phyloP scores from a whole-genome alignment of 352 stramenopile species.

The Globisporangium lucens region DNA sequence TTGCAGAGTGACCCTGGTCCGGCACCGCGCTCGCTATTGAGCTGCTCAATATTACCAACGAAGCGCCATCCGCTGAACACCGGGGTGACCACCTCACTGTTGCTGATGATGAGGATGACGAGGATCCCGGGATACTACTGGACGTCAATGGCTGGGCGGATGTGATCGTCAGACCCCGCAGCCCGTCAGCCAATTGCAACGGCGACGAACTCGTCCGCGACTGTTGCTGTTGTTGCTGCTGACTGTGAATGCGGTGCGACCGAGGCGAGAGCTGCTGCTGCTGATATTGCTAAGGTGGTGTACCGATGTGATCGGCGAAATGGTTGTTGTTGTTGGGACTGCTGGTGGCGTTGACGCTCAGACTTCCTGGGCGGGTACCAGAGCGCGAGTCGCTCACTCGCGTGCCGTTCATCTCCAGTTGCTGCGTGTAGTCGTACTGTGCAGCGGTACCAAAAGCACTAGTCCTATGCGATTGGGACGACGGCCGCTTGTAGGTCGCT shows the following conservation, averaged over 20 bases:
- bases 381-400: background rate
- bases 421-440: background rate
- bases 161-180: constrained; percentile 10
- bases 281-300: background rate
- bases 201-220: background rate
- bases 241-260: background rate
- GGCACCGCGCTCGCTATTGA: too few relatives aligned
- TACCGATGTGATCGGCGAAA: background rate
- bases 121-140: background rate
- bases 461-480: background rate
- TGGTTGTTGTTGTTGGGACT: background rate
- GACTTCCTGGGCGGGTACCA: background rate
- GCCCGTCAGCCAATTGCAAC: background rate
- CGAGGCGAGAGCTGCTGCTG: constrained; percentile 11
- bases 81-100: background rate
- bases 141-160: background rate
- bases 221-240: background rate
- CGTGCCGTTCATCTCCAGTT: constrained; percentile 7
- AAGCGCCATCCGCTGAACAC: background rate
- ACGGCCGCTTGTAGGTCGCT: constrained; percentile 13
- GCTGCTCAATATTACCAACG: background rate
- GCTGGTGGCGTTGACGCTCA: background rate
- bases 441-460: background rate
- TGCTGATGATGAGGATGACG: background rate
- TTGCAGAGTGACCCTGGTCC: background rate